These are phyloP conservation scores for Yamadazyma diospyri DNA, from an alignment of 1,139 yeast genomes.

Conservation along the genomic window DNA sequence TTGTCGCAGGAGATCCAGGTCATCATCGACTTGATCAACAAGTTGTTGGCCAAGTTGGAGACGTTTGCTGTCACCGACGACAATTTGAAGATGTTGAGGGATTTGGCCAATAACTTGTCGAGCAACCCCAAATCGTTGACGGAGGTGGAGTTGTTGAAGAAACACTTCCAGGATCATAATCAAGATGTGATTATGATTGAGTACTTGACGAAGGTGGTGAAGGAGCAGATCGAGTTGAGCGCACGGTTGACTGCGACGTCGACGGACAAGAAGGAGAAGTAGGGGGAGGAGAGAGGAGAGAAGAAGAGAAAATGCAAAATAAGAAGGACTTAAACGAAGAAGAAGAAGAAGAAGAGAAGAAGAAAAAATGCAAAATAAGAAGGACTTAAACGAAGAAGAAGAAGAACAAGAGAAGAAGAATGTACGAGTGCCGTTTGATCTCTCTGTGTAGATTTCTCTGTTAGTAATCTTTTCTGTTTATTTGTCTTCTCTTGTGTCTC, in stretches of 20 bases:
- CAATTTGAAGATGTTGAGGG: constrained; percentile 57
- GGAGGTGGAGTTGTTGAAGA: constrained; percentile 55
- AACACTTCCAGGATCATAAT: constrained; percentile 66
- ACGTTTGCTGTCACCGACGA: constrained; percentile 45
- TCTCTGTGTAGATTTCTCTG: background rate
- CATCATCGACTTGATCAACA: constrained; percentile 51
- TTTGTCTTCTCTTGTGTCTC: too few species aligned
- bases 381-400: too few species aligned
- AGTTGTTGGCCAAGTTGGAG: constrained; percentile 49
- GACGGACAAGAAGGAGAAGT: constrained; percentile 22
- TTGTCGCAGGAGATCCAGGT: constrained; percentile 55
- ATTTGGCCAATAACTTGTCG: constrained; percentile 60
- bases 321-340: too few species aligned
- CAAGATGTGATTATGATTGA: constrained; percentile 85
- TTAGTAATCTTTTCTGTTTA: too few species aligned
- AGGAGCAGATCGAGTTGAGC: constrained; percentile 79
- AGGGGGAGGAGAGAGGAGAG: constrained; percentile 7
- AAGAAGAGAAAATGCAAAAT: too few species aligned
- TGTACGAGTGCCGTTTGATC: background rate
- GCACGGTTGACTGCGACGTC: constrained; percentile 61
- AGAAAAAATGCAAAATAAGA: too few species aligned
- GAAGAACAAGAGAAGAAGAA: background rate
- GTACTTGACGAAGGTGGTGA: constrained; percentile 78
- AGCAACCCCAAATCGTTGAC: constrained; percentile 56
- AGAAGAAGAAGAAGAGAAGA: too few species aligned